These are phyloP conservation scores for Penicillium sp. DNA, from an alignment of 2,329 filamentous ascomycete genomes.

Conservation along the genomic window DNA sequence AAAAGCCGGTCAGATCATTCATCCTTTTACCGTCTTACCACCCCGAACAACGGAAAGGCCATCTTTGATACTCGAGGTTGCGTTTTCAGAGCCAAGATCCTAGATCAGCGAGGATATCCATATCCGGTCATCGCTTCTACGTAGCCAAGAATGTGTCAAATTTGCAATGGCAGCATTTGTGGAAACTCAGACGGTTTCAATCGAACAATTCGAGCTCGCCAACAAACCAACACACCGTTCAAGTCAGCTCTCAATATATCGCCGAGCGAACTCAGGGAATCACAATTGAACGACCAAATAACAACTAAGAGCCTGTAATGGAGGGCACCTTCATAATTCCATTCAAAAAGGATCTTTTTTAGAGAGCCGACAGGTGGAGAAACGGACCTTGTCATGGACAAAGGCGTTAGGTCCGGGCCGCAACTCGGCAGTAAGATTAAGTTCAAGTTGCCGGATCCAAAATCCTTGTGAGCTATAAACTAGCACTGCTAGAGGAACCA, in stretches of 20 bases:
- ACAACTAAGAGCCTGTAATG: background rate
- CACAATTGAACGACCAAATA: background rate
- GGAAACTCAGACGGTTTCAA: background rate
- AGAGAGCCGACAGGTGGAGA: background rate
- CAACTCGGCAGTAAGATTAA: too few species aligned
- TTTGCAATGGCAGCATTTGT: background rate
- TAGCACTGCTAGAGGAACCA: too few species aligned
- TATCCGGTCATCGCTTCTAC: background rate
- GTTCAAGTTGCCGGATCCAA: too few species aligned
- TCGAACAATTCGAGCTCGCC: background rate
- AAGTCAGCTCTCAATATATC: background rate
- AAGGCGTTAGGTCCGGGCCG: too few species aligned
- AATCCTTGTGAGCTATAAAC: too few species aligned
- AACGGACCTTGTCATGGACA: background rate
- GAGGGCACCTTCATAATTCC: background rate
- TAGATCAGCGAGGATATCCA: background rate
- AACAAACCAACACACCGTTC: background rate
- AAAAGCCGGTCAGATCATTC: background rate
- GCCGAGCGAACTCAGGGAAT: background rate
- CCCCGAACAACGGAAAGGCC: background rate
- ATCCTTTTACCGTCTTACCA: background rate
- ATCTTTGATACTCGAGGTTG: background rate
- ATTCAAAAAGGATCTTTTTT: background rate
- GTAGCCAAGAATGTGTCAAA: background rate
- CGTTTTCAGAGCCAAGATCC: background rate